These are phyloP conservation scores for Trichosporon ovoides DNA, from an alignment of 1,284 basidiomycete species.

Conservation along the genomic window DNA sequence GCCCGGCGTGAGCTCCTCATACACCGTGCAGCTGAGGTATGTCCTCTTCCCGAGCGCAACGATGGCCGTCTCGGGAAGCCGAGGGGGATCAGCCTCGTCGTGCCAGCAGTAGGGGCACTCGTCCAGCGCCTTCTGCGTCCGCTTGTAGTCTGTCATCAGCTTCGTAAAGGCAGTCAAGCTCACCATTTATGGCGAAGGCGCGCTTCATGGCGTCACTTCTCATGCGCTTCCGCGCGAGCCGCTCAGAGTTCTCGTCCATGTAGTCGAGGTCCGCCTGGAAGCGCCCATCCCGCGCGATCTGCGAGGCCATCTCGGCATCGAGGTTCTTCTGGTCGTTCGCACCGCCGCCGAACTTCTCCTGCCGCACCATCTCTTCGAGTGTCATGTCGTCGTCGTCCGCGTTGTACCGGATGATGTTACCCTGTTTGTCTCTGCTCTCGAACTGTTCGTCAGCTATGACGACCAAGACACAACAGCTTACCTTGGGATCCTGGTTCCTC, in stretches of 20 bases:
- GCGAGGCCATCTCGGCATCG: slow-evolving; percentile 80
- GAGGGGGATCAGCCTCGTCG: slow-evolving; percentile 63
- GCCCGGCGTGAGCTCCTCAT: slow-evolving; percentile 77
- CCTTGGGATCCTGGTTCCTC: slow-evolving; percentile 67
- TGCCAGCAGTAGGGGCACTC: slow-evolving; percentile 82
- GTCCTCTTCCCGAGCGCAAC: slow-evolving; percentile 83
- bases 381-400: slow-evolving; percentile 82
- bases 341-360: slow-evolving; percentile 85
- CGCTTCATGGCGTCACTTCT: slow-evolving; percentile 92
- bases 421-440: slow-evolving; percentile 85
- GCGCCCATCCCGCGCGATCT: slow-evolving; percentile 78
- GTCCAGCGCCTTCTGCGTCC: slow-evolving; percentile 83
- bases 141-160: slow-evolving; percentile 70
- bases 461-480: slow-evolving; percentile 40
- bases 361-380: slow-evolving; percentile 83
- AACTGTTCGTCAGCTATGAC: slow-evolving; percentile 52
- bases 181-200: slow-evolving; percentile 92
- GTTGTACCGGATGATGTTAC: slow-evolving; percentile 74
- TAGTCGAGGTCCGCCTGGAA: slow-evolving; percentile 89
- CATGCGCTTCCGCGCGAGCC: slow-evolving; percentile 87
- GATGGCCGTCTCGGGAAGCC: slow-evolving; percentile 72
- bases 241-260: slow-evolving; percentile 93
- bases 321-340: slow-evolving; percentile 83
- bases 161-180: slow-evolving; percentile 21
- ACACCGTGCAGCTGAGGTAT: slow-evolving; percentile 80